Conservation (phyloP, 192 early-diverging fungal genomes). For the Entrophospora sp. region DNA sequence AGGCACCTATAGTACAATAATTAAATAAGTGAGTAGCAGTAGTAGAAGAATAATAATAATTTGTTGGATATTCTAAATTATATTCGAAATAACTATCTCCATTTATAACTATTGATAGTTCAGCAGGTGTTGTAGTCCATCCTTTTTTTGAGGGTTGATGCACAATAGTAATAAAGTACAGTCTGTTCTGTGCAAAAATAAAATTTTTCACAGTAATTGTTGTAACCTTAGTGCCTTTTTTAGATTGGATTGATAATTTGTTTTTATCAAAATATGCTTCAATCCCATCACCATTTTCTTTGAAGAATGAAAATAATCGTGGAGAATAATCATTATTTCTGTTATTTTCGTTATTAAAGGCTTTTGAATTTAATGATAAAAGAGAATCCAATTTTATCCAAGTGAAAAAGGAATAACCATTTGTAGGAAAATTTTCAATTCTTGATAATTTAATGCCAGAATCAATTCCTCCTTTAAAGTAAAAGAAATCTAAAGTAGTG, state of each 20-base stretch:
- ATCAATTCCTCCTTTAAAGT: slow-evolving; percentile 4
- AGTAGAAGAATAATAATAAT: too few species aligned
- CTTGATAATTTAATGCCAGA: slow-evolving; percentile 7
- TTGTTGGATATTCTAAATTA: slow-evolving; percentile 13
- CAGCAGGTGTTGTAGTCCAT: slow-evolving; percentile 8
- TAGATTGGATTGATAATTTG: background rate
- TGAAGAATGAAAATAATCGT: slow-evolving; percentile 16
- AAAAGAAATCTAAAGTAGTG: slow-evolving; percentile 17
- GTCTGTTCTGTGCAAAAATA: slow-evolving; percentile 9
- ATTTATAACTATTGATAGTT: slow-evolving; percentile 8
- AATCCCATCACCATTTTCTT: slow-evolving; percentile 7
- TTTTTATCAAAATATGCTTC: slow-evolving; percentile 21
- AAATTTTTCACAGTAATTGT: slow-evolving; percentile 1
- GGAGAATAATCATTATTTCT: background rate
- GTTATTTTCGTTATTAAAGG: background rate
- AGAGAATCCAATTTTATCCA: slow-evolving; percentile 17
- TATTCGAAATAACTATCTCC: background rate
- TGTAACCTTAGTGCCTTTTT: background rate
- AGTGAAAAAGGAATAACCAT: slow-evolving; percentile 21
- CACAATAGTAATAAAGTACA: slow-evolving; percentile 14
- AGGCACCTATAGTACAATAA: slow-evolving; percentile 16
- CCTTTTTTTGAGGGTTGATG: slow-evolving; percentile 5
- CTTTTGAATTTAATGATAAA: background rate
- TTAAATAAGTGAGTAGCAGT: background rate
- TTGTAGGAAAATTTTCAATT: slow-evolving; percentile 18